A percentile compares a stretch with the other conserved stretches of the same genome.
phyloP scores from a whole-genome alignment of 2,329 filamentous ascomycete species.

The Hirsutella thompsonii region DNA sequence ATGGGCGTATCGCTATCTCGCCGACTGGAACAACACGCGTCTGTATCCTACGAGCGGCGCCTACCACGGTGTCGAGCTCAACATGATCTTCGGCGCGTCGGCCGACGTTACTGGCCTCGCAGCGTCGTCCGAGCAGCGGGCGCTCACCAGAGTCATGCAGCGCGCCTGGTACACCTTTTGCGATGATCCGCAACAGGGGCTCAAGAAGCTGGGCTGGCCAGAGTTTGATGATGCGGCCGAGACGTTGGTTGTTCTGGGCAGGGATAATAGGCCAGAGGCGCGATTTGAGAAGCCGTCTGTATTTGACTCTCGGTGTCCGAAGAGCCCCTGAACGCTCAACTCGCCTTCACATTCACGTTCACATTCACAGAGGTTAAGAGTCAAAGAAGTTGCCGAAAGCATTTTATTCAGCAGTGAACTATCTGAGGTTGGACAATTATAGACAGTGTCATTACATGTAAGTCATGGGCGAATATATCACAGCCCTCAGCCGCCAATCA shows the following conservation, averaged over 20 bases:
- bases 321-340: background rate
- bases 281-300: too few relatives aligned
- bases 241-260: too few relatives aligned
- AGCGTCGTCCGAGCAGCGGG: conserved; percentile 14
- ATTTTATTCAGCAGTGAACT: too few relatives aligned
- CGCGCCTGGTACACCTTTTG: conserved; percentile 27
- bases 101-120: conserved; percentile 24
- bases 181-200: conserved; percentile 20
- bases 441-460: too few relatives aligned
- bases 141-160: conserved; percentile 23
- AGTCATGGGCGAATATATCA: too few relatives aligned
- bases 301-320: too few relatives aligned
- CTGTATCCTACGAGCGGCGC: conserved; percentile 31
- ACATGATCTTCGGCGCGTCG: conserved; percentile 32
- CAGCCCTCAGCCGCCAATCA: too few relatives aligned
- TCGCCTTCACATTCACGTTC: background rate
- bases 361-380: too few relatives aligned
- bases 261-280: too few relatives aligned
- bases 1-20: conserved; percentile 34
- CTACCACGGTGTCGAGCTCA: conserved; percentile 34
- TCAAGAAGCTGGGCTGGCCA: conserved; percentile 7
- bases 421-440: too few relatives aligned
- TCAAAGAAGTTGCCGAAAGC: too few relatives aligned
- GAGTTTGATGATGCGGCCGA: background rate
- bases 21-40: conserved; percentile 34